Percentiles rank a stretch among this genome's conserved stretches.
Conservation (phyloP, 164 flowering plant genomes). For the Magnolia officinalis region DNA sequence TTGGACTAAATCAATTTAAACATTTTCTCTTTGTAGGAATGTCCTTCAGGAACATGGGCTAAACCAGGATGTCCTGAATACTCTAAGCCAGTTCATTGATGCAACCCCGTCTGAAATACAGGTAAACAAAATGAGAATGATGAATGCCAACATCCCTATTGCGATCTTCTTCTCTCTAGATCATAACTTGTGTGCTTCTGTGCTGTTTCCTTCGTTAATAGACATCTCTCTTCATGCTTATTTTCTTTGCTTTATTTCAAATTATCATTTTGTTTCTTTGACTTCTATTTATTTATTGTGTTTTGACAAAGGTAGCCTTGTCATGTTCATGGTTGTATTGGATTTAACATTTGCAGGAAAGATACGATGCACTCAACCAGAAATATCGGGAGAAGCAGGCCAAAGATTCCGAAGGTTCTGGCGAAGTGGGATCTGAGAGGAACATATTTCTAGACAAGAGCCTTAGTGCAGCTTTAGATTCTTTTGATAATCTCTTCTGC, state of each 20-base stretch:
- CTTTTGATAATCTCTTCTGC: conserved; percentile 93
- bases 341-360: conserved; percentile 51
- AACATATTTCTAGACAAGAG: conserved; percentile 55
- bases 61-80: conserved; percentile 50
- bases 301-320: not conserved
- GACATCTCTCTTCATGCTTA: not conserved
- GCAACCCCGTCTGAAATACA: conserved; percentile 57
- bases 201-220: not conserved
- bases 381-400: conserved; percentile 27
- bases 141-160: not conserved
- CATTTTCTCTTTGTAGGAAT: conserved; percentile 43
- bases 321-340: not conserved
- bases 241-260: not conserved
- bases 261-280: not conserved
- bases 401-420: conserved; percentile 25
- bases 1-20: not conserved
- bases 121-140: conserved; percentile 35
- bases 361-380: conserved; percentile 50
- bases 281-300: too few relatives aligned
- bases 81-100: conserved; percentile 55
- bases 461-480: conserved; percentile 79
- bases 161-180: conserved; percentile 7
- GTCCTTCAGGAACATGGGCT: conserved; percentile 60
- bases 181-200: not conserved
- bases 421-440: conserved; percentile 28